These are phyloP conservation scores for Geum urbanum DNA, from an alignment of 306 rosid species.

Conservation along the genomic window DNA sequence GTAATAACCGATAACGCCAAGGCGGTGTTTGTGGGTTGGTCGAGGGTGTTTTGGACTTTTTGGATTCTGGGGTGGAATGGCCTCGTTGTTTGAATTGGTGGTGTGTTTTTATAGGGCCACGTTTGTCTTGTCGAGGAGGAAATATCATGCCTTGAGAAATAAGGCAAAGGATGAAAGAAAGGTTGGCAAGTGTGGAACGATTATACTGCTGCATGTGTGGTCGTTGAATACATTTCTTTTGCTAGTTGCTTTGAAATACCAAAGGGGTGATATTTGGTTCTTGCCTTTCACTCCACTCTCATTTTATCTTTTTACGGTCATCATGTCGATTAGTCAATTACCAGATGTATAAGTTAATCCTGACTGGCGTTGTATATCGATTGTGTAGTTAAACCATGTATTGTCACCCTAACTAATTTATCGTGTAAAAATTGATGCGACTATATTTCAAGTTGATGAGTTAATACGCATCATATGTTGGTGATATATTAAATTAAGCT, in stretches of 20 bases:
- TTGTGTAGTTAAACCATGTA: too few relatives aligned
- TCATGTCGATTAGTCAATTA: too few relatives aligned
- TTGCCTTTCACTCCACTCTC: conserved; percentile 12
- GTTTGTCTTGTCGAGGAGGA: conserved; percentile 17
- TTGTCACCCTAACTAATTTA: too few relatives aligned
- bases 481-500: too few relatives aligned
- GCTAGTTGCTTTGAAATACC: neutral
- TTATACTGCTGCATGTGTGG: neutral
- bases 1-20: neutral
- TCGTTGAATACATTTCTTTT: neutral
- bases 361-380: too few relatives aligned
- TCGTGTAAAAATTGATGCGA: too few relatives aligned
- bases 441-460: neutral
- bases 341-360: too few relatives aligned
- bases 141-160: conserved; percentile 18
- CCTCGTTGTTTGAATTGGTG: neutral
- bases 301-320: neutral
- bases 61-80: too few relatives aligned
- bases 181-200: neutral
- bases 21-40: neutral
- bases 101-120: neutral
- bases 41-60: neutral
- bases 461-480: neutral
- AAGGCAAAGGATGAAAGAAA: neutral
- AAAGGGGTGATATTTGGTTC: neutral